Evolutionary conservation across 2,329 filamentous ascomycete genomes (phyloP), one percentile per base, ranked within the genome.

Genomic region (Penicillium hesseltinei): DNA sequence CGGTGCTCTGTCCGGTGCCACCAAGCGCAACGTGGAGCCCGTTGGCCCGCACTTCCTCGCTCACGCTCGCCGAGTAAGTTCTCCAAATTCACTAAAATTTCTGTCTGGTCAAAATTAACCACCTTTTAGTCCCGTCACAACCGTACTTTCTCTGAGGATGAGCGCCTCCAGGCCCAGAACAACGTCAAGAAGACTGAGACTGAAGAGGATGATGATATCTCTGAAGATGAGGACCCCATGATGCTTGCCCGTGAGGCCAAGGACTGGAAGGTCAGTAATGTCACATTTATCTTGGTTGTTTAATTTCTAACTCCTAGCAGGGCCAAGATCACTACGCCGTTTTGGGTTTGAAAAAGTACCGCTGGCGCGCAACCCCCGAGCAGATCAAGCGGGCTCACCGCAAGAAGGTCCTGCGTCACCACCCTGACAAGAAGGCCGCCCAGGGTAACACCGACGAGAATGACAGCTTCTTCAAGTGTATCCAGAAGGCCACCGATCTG

Each of bases 401-500:
- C 81, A 97, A 96, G 87, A 99, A 99, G 89, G 94, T 99, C 65
- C 89, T 99, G 66, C 93, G 92, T 81, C 94, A 99, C 78, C 94
- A 99, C 78, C 94, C 94, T 61, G 94, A 99, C 78, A 99, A 99
- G 88, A 96, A 95, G 82, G 94, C 95, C 17, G 94, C 94, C 29
- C 85, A 88, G 47, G 94, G 94, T 61, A 84, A 86, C 69, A 84
- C 86, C 67, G 92, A 97, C 71, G 93, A 80, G 69, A 78, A 97
- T 78, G 94, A 99, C 77, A 91, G 90, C 76, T 99, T 99, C 84
- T 99, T 99, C 89, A 99, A 99, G 85, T 99, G 95, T 79, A 99
- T 99, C 77, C 95, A 99, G 77, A 97, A 97, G 79, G 94, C 94
- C 57, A 93, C 89, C 69, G 94, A 99, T 71, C 84, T 97, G 51